Percentiles rank a stretch among this genome's conserved stretches.
Evolutionary conservation across 331 rosid genomes (phyloP).

Genomic region (Quercus phellos): DNA sequence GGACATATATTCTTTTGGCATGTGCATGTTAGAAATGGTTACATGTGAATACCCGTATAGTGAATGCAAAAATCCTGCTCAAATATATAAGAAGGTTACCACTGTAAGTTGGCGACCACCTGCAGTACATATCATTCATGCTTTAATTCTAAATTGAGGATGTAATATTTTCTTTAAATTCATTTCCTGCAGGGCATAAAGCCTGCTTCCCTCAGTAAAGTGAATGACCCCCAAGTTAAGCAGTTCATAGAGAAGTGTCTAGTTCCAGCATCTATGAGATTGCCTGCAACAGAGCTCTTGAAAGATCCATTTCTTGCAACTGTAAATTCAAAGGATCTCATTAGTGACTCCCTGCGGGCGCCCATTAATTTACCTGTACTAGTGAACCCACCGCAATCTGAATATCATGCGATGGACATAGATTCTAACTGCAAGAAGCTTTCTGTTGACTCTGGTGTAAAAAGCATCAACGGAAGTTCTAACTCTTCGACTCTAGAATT

Average conservation of each 20-base stretch:
- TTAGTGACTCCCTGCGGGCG: constrained; percentile 1
- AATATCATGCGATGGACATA: constrained; percentile 52
- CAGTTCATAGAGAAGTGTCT: constrained; percentile 85
- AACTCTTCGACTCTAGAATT: constrained; percentile 38
- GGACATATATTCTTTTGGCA: constrained; percentile 90
- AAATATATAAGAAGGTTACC: constrained; percentile 84
- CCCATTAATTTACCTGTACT: constrained; percentile 24
- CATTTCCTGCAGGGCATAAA: constrained; percentile 59
- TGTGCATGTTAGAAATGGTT: constrained; percentile 88
- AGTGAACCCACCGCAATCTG: constrained; percentile 28
- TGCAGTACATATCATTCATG: background rate
- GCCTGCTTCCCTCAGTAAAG: constrained; percentile 77
- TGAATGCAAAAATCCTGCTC: constrained; percentile 88
- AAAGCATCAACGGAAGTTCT: constrained; percentile 30
- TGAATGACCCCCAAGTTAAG: constrained; percentile 57
- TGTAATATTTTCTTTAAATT: background rate
- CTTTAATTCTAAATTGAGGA: background rate
- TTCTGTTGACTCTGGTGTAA: constrained; percentile 31
- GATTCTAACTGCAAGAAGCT: constrained; percentile 40
- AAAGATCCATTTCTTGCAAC: constrained; percentile 73
- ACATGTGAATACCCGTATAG: constrained; percentile 88
- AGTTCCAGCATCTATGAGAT: constrained; percentile 66
- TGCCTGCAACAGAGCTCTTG: constrained; percentile 67
- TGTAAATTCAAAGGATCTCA: constrained; percentile 37
- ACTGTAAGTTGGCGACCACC: constrained; percentile 50